phyloP scores from a whole-genome alignment of 192 early-diverging fungal genomes.

The Gigaspora rosea region DNA sequence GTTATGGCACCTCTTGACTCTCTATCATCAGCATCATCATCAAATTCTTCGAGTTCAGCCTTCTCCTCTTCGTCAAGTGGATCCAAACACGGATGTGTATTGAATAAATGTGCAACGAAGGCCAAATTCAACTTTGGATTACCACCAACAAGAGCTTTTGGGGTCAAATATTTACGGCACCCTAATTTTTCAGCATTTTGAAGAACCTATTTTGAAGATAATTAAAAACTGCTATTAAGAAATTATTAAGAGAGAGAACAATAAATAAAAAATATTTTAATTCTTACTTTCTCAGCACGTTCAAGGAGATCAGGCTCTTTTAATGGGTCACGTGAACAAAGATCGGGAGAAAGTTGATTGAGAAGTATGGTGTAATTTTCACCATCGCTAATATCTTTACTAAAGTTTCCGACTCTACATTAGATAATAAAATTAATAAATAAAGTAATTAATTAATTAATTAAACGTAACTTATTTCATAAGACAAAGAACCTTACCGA shows the following conservation, averaged over 20 bases:
- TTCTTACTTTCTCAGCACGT: constrained; percentile 76
- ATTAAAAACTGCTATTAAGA: too few relatives aligned
- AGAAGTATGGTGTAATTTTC: constrained; percentile 95
- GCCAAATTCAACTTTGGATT: constrained; percentile 98
- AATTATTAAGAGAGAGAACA: too few relatives aligned
- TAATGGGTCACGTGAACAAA: constrained; percentile 82
- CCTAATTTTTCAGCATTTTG: constrained; percentile 90
- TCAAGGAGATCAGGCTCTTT: constrained; percentile 71
- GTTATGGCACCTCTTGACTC: constrained; percentile 70
- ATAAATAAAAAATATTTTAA: background rate
- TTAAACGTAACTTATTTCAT: background rate
- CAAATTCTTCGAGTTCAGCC: constrained; percentile 84
- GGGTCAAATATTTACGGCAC: constrained; percentile 92
- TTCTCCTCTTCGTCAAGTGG: constrained; percentile 89
- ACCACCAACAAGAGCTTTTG: constrained; percentile 91
- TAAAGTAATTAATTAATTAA: constrained; percentile 4
- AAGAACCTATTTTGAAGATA: constrained; percentile 55
- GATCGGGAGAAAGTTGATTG: constrained; percentile 83
- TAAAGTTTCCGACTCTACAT: constrained; percentile 83
- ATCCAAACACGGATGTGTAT: constrained; percentile 93
- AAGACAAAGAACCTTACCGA: constrained; percentile 46
- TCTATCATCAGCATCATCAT: constrained; percentile 76
- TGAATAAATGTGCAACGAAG: constrained; percentile 98
- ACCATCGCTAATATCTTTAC: constrained; percentile 89
- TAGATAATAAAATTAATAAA: constrained; percentile 15